These are phyloP conservation scores for Penicillium sp. DNA, from an alignment of 2,329 filamentous ascomycete species.

Conservation along the genomic window DNA sequence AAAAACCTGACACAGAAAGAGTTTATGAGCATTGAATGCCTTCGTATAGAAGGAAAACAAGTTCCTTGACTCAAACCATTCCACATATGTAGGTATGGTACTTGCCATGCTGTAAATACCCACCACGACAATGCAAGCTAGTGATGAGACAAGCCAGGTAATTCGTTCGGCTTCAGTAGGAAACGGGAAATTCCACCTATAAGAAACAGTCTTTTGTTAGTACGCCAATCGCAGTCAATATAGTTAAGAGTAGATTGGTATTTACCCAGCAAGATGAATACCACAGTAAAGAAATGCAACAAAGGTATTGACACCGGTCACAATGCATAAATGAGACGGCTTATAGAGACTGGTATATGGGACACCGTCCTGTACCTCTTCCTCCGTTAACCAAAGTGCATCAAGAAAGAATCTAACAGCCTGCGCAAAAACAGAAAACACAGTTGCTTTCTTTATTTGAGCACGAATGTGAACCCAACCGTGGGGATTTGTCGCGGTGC, in stretches of 20 bases:
- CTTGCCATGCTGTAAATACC: background rate
- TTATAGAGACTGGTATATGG: background rate
- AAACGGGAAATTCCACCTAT: background rate
- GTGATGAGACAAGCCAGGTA: background rate
- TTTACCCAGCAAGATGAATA: background rate
- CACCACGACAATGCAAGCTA: background rate
- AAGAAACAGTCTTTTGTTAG: background rate
- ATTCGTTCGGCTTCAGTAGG: background rate
- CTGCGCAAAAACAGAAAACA: background rate
- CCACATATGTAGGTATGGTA: background rate
- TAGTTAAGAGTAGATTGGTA: background rate
- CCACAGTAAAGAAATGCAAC: background rate
- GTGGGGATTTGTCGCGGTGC: background rate
- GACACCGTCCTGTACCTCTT: background rate
- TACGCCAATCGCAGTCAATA: background rate
- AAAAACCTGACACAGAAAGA: background rate
- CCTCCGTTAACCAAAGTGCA: too few relatives aligned
- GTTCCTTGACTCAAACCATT: background rate
- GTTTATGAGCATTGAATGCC: background rate
- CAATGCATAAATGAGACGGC: background rate
- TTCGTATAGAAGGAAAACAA: background rate
- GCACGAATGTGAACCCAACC: background rate
- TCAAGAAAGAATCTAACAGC: background rate
- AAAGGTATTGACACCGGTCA: background rate
- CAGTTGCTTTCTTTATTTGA: background rate